Evolutionary conservation across 306 rosid species (phyloP).

Genomic region (Macrotyloma uniflorum): DNA sequence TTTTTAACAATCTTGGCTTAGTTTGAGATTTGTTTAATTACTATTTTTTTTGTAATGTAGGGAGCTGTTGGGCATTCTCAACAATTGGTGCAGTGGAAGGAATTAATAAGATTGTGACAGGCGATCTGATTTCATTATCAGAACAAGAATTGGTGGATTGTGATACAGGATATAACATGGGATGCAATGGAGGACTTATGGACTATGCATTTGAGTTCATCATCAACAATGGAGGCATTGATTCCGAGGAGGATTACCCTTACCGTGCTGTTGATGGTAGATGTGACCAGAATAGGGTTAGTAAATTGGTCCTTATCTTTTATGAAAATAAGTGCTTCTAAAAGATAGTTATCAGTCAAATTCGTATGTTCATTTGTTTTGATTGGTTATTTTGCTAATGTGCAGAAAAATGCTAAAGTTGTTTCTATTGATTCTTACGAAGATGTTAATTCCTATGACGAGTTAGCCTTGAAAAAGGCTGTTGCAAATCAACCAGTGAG

Average conservation of each 20-base stretch:
- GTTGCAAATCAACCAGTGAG: conserved; percentile 74
- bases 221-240: conserved; percentile 89
- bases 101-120: conserved; percentile 78
- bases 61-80: conserved; percentile 99
- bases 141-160: conserved; percentile 97
- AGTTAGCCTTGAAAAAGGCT: conserved; percentile 73
- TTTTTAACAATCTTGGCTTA: not conserved
- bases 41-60: conserved; percentile 45
- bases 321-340: not conserved
- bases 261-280: conserved; percentile 62
- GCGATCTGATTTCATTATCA: conserved; percentile 75
- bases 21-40: not conserved
- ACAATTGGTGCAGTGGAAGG: conserved; percentile 79
- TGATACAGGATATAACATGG: conserved; percentile 75
- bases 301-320: not conserved
- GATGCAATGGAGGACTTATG: conserved; percentile 97
- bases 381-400: conserved; percentile 3
- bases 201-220: conserved; percentile 88
- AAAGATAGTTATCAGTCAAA: not conserved
- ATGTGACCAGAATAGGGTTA: conserved; percentile 71
- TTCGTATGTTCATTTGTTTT: not conserved
- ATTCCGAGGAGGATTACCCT: conserved; percentile 88
- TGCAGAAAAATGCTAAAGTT: conserved; percentile 88
- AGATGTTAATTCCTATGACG: conserved; percentile 74
- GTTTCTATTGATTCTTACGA: conserved; percentile 73